Evolutionary conservation across 148 eudicot species (phyloP), one percentile per base, ranked within the genome.

Genomic region (Limonium bicolor): DNA sequence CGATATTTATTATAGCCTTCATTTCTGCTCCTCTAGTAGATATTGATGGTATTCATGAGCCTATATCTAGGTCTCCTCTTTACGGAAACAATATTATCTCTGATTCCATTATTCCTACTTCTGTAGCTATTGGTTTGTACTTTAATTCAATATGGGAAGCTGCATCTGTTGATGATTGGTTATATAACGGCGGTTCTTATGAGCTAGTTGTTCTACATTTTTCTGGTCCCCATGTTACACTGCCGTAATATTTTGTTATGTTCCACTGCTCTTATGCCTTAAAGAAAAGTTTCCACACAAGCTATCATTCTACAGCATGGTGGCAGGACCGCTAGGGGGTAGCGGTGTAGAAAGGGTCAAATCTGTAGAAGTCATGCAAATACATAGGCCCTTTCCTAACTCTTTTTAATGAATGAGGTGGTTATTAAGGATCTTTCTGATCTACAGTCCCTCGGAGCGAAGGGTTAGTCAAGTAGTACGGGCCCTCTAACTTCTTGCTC

Each of bases 101-200:
- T 36, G 40, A n/a, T 36, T 17, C 17, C 18, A 36, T 36, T 36
- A 36, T 36, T 36, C 40, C 39, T 10, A 35, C 39, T 35, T 35
- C 39, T 35, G 15, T 19, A 10, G 3, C 39, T 35, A 35, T 35
- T 2, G 5, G 39, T 35, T 35, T 35, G 39, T 19, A 35, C 39
- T 35, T 35, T 8, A n/a, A 35, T 35, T 19, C 39, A 45, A 45
- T 46, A 46, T 46, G 51, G 36, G 51, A 46, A 55, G 59, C 22
- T 26, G 33, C 51, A 55, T 55, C 46, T 12, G 14, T 33, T 55
- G 51, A 55, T 45, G 51, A 32, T 43, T 55, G 51, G 21, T 55
- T 55, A 55, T 55, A 44, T 38, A 54, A 33, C 17, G 42, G 59
- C 26, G 23, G 59, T 55, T 51, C 59, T 55, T 55, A 44, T 45